Conservation (phyloP, 1,284 basidiomycete genomes). For the Sutorius eximius region DNA sequence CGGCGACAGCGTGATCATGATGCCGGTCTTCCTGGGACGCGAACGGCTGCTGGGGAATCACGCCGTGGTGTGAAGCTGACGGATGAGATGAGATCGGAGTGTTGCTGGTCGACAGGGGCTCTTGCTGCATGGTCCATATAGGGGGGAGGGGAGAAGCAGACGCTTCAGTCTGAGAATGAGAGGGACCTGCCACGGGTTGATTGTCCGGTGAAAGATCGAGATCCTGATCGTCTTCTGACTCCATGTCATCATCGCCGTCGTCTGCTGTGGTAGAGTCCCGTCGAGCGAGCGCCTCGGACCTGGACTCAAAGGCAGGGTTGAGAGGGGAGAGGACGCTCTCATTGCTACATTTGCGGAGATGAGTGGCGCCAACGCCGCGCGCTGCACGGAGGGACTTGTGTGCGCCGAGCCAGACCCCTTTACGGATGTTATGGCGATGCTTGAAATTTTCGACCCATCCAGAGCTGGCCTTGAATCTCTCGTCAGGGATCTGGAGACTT, state of each 20-base stretch:
- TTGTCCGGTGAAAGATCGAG: slow-evolving; percentile 29
- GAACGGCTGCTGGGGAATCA: slow-evolving; percentile 32
- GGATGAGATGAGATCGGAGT: slow-evolving; percentile 37
- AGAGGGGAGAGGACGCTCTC: slow-evolving; percentile 38
- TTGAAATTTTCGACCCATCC: slow-evolving; percentile 95
- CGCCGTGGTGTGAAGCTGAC: slow-evolving; percentile 28
- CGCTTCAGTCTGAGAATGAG: slow-evolving; percentile 27
- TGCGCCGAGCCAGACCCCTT: slow-evolving; percentile 57
- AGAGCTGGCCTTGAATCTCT: slow-evolving; percentile 85
- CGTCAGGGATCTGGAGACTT: slow-evolving; percentile 55
- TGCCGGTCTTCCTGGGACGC: slow-evolving; percentile 26
- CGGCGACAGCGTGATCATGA: slow-evolving; percentile 25
- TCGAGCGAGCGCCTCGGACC: slow-evolving; percentile 28
- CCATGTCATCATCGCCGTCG: slow-evolving; percentile 38
- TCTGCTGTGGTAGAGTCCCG: slow-evolving; percentile 31
- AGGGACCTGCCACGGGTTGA: slow-evolving; percentile 31
- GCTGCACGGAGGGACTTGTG: slow-evolving; percentile 34
- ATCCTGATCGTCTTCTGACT: slow-evolving; percentile 38
- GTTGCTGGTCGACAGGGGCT: slow-evolving; percentile 25
- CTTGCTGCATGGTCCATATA: slow-evolving; percentile 37
- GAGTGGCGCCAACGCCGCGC: slow-evolving; percentile 33
- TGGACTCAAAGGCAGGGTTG: slow-evolving; percentile 38
- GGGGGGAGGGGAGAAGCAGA: slow-evolving; percentile 33
- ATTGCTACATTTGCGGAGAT: slow-evolving; percentile 37
- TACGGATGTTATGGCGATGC: slow-evolving; percentile 70